Percentiles rank a stretch among this genome's conserved stretches.
Conservation (phyloP, 2,329 filamentous ascomycete genomes). For the Alternaria gansuensis region DNA sequence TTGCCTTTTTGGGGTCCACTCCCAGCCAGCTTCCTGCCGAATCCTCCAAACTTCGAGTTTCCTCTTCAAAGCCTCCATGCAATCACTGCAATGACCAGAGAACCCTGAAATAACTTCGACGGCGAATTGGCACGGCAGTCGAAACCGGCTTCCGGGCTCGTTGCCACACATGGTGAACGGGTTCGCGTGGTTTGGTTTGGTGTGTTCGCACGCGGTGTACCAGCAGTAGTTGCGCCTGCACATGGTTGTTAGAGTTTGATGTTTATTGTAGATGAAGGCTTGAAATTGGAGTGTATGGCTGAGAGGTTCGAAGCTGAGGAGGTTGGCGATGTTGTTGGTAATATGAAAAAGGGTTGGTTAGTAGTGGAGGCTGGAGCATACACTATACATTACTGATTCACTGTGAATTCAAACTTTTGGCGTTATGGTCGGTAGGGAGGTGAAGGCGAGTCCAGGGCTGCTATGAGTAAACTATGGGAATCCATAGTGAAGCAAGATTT, state of each 20-base stretch:
- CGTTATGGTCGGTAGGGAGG: background rate
- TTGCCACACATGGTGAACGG: slow-evolving; percentile 1
- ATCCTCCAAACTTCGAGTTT: background rate
- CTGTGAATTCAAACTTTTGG: background rate
- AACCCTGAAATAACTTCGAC: background rate
- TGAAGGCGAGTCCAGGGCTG: background rate
- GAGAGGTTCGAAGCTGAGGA: background rate
- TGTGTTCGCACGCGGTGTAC: slow-evolving; percentile 4
- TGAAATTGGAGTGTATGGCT: background rate
- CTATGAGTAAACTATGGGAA: background rate
- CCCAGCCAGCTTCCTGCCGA: slow-evolving; percentile 2
- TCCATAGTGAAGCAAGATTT: background rate
- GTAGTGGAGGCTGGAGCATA: background rate
- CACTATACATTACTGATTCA: background rate
- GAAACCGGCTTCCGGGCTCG: background rate
- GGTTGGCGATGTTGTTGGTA: background rate
- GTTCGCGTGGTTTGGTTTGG: background rate
- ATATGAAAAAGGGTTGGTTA: background rate
- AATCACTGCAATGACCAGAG: background rate
- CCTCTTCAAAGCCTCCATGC: background rate
- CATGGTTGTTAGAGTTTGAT: slow-evolving; percentile 1
- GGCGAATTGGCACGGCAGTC: background rate
- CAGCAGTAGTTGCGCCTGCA: slow-evolving; percentile 7
- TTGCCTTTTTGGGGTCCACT: background rate
- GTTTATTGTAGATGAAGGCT: background rate